A percentile compares a stretch with the other conserved stretches of the same genome.
phyloP scores from a whole-genome alignment of 139 green algal species.

The Marvania coccoides region DNA sequence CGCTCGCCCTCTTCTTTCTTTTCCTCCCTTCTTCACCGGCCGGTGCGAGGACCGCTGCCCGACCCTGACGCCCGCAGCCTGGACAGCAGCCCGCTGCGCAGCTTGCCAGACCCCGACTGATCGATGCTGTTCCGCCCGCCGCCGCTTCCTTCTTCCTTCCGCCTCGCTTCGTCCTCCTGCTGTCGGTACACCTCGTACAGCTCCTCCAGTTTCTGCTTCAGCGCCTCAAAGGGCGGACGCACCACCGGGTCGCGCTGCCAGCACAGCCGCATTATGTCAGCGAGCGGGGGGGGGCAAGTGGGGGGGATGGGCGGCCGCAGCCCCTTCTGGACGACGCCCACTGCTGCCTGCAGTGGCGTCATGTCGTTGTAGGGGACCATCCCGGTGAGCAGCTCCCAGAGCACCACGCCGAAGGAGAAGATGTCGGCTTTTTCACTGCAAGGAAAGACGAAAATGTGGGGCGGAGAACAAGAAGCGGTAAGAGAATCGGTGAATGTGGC shows the following conservation, averaged over 20 bases:
- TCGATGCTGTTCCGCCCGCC: background rate
- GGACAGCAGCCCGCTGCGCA: conserved; percentile 17
- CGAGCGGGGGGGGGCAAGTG: conserved; percentile 56
- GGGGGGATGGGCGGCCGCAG: conserved; percentile 72
- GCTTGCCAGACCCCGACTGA: background rate
- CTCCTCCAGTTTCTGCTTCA: conserved; percentile 39
- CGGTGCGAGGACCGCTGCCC: too few relatives aligned
- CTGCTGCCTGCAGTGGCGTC: conserved; percentile 81
- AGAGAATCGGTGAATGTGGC: too few relatives aligned
- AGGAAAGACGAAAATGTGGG: too few relatives aligned
- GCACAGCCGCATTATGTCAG: conserved; percentile 71
- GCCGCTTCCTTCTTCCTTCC: background rate
- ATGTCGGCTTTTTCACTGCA: conserved; percentile 73
- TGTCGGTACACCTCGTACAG: conserved; percentile 37
- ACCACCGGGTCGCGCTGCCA: conserved; percentile 53
- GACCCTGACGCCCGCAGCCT: conserved; percentile 21
- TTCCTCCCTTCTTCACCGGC: too few relatives aligned
- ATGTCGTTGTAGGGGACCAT: conserved; percentile 86
- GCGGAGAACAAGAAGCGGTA: too few relatives aligned
- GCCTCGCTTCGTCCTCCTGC: conserved; percentile 25
- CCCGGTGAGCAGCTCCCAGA: conserved; percentile 93
- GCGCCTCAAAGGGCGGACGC: conserved; percentile 38
- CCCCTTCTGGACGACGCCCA: conserved; percentile 97
- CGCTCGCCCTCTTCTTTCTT: too few relatives aligned
- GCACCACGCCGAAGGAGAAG: conserved; percentile 70